Evolutionary conservation across 441 rosid species (phyloP), one percentile per base, ranked within the genome.

Genomic region (Pelargonium fulgidum): DNA sequence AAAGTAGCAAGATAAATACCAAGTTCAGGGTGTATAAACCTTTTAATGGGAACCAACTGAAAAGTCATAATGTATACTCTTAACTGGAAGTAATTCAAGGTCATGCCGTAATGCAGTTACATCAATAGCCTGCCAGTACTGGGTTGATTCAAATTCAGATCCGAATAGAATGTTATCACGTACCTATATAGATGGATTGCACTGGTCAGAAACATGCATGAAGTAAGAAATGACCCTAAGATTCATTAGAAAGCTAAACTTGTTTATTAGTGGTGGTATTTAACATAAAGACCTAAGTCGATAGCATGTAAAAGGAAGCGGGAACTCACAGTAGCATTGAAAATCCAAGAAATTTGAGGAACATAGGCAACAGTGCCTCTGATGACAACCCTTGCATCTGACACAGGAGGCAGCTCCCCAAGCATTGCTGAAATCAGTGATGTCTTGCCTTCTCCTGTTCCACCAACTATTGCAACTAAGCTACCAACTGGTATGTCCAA

Each of bases 281-380:
- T 72, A 44, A 17, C 72, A 41, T 33, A 69, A 19, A 73, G 65
- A 29, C 68, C 72, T 66, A 42, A 5, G 65, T 59, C 36, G 66
- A 17, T 19, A 58, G 52, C 61, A 66, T 36, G 70, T 45, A 76
- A 22, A 74, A 75, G 62, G 68, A 81, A 56, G 68, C 5, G 19
- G 70, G 44, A 76, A 84, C 90, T 71, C 83, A 94, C 99, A 59
- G 99, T 89, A 54, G 95, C 97, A 83, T 91, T 93, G 77, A 93
- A 93, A 80, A 93, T 93, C 96, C 96, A 93, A 17, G 97, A 93
- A 79, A 91, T 87, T 83, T 93, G 99, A 75, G 99, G 95, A 79
- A 89, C 96, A 87, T 93, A 93, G 74, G 97, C 92, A 44, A 89
- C 95, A 0, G 82, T 78, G 78, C 99, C 99, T 81, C 96, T 86